Evolutionary conservation across 2,329 filamentous ascomycete genomes (phyloP).

Genomic region (Pseudogymnoascus sp.): DNA sequence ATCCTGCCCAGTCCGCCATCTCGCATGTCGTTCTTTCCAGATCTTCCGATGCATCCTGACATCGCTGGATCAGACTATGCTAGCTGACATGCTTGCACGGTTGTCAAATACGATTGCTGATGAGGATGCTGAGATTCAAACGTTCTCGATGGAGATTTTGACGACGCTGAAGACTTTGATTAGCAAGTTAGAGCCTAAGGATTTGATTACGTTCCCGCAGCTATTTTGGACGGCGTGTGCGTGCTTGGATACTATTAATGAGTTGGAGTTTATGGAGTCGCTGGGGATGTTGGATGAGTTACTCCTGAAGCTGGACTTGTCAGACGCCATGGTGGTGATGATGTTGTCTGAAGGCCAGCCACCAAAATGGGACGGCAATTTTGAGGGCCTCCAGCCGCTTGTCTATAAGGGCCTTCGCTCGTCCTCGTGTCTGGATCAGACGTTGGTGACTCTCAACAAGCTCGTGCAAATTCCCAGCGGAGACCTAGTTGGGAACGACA

Average conservation of each 20-base stretch:
- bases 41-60: constrained; percentile 92
- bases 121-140: constrained; percentile 88
- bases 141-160: constrained; percentile 95
- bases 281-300: constrained; percentile 86
- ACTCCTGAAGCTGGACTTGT: constrained; percentile 75
- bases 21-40: constrained; percentile 95
- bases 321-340: constrained; percentile 60
- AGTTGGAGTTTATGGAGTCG: constrained; percentile 87
- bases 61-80: constrained; percentile 84
- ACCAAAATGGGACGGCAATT: constrained; percentile 78
- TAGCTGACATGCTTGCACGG: constrained; percentile 92
- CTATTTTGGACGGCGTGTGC: constrained; percentile 98
- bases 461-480: constrained; percentile 75
- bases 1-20: constrained; percentile 87
- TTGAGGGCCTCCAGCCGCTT: constrained; percentile 78
- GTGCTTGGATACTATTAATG: constrained; percentile 93
- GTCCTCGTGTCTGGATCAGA: constrained; percentile 70
- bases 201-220: constrained; percentile 84
- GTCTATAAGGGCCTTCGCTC: constrained; percentile 91
- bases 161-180: constrained; percentile 92
- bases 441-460: constrained; percentile 70
- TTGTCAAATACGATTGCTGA: constrained; percentile 96
- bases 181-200: constrained; percentile 69
- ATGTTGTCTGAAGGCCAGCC: constrained; percentile 74
- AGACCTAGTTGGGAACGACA: constrained; percentile 73